Evolutionary conservation across 768 basidiomycete genomes (phyloP).

Genomic region (Mycena leptocephala): DNA sequence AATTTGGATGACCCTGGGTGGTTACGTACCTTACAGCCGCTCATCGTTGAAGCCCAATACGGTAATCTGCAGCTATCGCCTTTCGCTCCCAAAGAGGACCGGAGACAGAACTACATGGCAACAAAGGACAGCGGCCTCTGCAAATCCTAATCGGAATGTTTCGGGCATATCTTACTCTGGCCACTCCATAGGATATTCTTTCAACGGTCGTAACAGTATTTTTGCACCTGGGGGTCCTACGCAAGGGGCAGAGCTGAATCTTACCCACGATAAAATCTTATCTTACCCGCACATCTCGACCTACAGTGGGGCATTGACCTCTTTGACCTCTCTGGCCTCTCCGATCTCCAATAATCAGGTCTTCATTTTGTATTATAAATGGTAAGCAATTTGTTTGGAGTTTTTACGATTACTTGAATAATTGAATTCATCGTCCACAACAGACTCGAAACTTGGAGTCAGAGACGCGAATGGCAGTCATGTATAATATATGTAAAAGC

Average conservation of each 20-base stretch:
- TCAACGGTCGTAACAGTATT: neutral
- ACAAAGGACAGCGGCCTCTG: neutral
- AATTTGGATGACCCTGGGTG: neutral
- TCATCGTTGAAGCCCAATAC: neutral
- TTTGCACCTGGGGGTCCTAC: neutral
- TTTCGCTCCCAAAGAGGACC: neutral
- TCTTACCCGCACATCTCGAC: neutral
- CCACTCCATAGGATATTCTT: neutral
- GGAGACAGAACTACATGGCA: neutral
- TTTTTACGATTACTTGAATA: neutral
- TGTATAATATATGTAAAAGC: no score
- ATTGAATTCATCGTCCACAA: neutral
- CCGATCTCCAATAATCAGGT: neutral
- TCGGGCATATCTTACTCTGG: conserved; percentile 11
- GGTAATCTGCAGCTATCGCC: neutral
- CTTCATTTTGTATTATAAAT: neutral
- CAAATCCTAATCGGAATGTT: neutral
- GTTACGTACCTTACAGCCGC: neutral
- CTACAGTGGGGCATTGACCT: conserved; percentile 23
- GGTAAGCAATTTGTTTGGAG: neutral
- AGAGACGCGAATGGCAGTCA: no score
- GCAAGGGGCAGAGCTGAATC: neutral
- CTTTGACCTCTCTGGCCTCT: conserved; percentile 4
- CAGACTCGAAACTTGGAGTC: no score
- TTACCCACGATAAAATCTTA: neutral